Percentiles rank a stretch among this genome's conserved stretches.
Evolutionary conservation across 1,284 basidiomycete genomes (phyloP).

Genomic region (Coniferiporia weirii): DNA sequence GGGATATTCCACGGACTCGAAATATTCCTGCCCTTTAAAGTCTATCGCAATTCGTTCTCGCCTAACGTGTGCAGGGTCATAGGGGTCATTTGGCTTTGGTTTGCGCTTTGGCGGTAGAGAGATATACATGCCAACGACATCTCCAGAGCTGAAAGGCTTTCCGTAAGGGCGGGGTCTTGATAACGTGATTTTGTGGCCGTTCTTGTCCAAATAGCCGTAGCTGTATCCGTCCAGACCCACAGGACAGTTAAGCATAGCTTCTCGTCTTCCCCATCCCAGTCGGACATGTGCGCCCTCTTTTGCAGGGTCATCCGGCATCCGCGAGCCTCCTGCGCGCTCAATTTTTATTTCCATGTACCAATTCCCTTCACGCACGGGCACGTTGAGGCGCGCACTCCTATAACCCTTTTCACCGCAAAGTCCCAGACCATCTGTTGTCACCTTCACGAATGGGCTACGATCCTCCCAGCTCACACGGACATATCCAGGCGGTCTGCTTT

Average conservation of each 20-base stretch:
- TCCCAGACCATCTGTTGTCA: conserved; percentile 77
- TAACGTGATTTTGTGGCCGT: conserved; percentile 85
- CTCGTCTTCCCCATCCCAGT: conserved; percentile 87
- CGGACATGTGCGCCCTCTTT: conserved; percentile 79
- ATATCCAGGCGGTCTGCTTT: conserved; percentile 60
- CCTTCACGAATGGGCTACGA: conserved; percentile 71
- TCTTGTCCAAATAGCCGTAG: conserved; percentile 88
- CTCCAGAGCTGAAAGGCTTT: conserved; percentile 70
- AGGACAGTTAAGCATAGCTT: conserved; percentile 89
- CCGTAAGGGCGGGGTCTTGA: conserved; percentile 81
- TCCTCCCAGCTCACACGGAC: conserved; percentile 82
- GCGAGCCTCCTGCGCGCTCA: conserved; percentile 70
- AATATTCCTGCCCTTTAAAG: conserved; percentile 95
- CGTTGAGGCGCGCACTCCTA: conserved; percentile 84
- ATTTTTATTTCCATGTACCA: conserved; percentile 95
- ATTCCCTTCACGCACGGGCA: conserved; percentile 82
- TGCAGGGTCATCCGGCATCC: conserved; percentile 39
- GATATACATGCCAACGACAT: conserved; percentile 92
- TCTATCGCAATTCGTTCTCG: conserved; percentile 90
- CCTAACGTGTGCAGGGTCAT: conserved; percentile 73
- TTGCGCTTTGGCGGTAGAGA: conserved; percentile 69
- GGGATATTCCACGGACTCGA: conserved; percentile 90
- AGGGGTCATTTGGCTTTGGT: conserved; percentile 50
- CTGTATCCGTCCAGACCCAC: conserved; percentile 92
- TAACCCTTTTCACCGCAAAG: conserved; percentile 86